phyloP scores from a whole-genome alignment of 257 asterid genomes.

The Solanum microdontum region DNA sequence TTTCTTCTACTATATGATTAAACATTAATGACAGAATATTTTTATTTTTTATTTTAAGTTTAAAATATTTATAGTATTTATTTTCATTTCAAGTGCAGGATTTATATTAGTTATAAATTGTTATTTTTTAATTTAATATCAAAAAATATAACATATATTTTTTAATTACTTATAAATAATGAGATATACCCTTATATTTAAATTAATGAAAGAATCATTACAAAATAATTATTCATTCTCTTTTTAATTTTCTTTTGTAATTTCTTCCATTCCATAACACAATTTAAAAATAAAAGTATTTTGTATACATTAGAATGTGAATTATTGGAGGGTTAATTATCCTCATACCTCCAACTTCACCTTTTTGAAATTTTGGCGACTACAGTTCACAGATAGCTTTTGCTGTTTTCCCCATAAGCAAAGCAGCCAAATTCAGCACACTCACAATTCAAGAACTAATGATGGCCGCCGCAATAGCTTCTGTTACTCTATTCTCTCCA shows the following conservation, averaged over 20 bases:
- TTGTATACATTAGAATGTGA: too few species aligned
- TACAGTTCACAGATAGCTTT: neutral
- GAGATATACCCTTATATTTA: neutral
- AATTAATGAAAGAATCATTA: neutral
- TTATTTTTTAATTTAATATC: too few species aligned
- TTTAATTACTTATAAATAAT: too few species aligned
- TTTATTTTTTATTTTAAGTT: too few species aligned
- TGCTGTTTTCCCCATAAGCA: neutral
- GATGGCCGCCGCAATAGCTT: slow-evolving; percentile 34
- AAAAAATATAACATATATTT: too few species aligned
- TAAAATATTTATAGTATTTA: neutral
- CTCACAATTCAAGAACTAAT: neutral
- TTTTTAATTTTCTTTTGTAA: neutral
- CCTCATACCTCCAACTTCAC: neutral
- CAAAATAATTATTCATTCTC: neutral
- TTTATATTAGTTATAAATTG: too few species aligned
- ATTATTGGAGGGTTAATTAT: neutral
- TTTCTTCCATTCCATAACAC: neutral
- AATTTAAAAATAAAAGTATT: too few species aligned
- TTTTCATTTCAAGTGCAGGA: neutral
- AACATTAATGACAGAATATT: neutral
- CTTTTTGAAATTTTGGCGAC: neutral
- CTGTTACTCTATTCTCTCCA: slow-evolving; percentile 25
- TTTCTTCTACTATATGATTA: neutral
- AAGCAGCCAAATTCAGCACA: neutral